Evolutionary conservation across 805 yeast species (phyloP).

Genomic region (Candida ipomoeae): DNA sequence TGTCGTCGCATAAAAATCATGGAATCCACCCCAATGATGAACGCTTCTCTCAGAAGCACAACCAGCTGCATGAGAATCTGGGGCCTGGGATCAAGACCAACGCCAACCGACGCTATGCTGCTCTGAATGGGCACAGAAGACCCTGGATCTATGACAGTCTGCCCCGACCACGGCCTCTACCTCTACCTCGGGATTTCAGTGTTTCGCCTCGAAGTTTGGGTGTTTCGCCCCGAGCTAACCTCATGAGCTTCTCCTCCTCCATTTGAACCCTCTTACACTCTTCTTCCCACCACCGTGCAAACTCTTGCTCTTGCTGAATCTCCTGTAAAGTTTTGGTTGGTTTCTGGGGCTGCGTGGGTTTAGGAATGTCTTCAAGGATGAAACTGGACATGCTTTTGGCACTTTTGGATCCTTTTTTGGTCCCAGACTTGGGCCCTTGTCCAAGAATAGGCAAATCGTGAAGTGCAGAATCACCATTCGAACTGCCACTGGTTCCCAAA

Average conservation of each 20-base stretch:
- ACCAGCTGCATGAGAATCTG: no score
- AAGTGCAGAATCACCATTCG: neutral
- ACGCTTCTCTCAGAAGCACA: no score
- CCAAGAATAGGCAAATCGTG: slow-evolving; percentile 22
- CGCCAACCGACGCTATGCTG: no score
- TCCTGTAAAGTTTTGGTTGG: slow-evolving; percentile 53
- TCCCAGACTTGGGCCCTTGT: slow-evolving; percentile 6
- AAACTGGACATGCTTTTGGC: slow-evolving; percentile 34
- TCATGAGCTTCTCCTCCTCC: slow-evolving; percentile 15
- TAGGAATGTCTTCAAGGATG: slow-evolving; percentile 42
- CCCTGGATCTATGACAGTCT: neutral
- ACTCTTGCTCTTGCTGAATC: slow-evolving; percentile 75
- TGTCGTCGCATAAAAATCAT: no score
- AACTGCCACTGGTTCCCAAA: neutral
- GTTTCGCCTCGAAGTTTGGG: neutral
- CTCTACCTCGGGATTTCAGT: slow-evolving; percentile 7
- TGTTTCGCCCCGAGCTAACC: neutral
- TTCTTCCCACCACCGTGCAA: slow-evolving; percentile 83
- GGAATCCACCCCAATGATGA: no score
- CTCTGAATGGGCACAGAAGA: no score
- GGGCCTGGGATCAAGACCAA: no score
- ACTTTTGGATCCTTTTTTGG: neutral
- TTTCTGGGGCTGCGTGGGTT: slow-evolving; percentile 26
- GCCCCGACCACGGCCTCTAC: slow-evolving; percentile 8
- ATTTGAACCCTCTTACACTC: slow-evolving; percentile 67